Evolutionary conservation across 805 yeast species (phyloP).

Genomic region (Sungouiozyma intestinalis): DNA sequence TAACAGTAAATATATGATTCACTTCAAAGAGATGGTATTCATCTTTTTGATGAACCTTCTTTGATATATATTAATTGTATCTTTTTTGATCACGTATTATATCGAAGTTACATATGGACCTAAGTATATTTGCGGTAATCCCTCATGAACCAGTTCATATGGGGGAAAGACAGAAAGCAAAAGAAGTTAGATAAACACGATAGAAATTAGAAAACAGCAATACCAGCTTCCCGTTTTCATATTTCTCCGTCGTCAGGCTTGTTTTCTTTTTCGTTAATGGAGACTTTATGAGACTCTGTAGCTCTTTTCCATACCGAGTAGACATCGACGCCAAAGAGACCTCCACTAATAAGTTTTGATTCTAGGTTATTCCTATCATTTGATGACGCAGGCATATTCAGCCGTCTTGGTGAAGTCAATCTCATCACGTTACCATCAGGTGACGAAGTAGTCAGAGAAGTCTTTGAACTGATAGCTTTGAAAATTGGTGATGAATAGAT

Average conservation of each 20-base stretch:
- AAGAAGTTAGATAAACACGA: background rate
- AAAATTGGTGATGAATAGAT: constrained; percentile 25
- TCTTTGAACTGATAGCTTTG: constrained; percentile 14
- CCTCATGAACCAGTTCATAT: background rate
- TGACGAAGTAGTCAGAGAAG: constrained; percentile 11
- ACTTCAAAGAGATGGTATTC: too few relatives aligned
- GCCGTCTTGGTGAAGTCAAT: constrained; percentile 11
- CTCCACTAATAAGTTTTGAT: constrained; percentile 21
- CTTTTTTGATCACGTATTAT: background rate
- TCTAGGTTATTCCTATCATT: constrained; percentile 4
- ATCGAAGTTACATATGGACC: background rate
- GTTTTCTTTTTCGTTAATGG: background rate
- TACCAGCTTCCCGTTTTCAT: constrained; percentile 9
- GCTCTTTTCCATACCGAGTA: constrained; percentile 29
- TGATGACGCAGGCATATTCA: constrained; percentile 6
- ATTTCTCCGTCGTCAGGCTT: background rate
- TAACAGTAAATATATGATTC: too few relatives aligned
- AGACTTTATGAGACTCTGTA: constrained; percentile 7
- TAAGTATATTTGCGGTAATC: too few relatives aligned
- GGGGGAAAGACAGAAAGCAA: background rate
- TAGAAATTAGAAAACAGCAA: constrained; percentile 3
- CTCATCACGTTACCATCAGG: constrained; percentile 11
- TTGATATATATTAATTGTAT: too few relatives aligned
- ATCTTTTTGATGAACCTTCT: too few relatives aligned
- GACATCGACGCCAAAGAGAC: constrained; percentile 28